A percentile compares a stretch with the other conserved stretches of the same genome.
Conservation (phyloP, 306 rosid species). For the Pachyrhizus erosus region DNA sequence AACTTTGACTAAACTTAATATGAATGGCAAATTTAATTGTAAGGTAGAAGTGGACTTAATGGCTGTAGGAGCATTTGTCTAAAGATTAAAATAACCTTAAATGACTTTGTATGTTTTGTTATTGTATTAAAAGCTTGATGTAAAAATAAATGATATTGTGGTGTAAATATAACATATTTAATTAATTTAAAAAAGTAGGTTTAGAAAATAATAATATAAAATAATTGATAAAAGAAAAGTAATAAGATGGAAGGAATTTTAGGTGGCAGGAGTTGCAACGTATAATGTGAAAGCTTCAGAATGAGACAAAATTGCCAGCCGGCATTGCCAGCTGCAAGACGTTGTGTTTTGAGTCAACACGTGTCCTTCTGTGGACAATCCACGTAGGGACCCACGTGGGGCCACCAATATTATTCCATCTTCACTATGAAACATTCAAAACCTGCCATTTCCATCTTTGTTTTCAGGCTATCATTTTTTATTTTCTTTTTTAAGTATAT, state of each 20-base stretch:
- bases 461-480: not conserved
- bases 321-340: constrained; percentile 53
- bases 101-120: not conserved
- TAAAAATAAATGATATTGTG: too few species aligned
- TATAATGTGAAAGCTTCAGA: not conserved
- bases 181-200: not conserved
- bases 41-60: not conserved
- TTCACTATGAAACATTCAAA: constrained; percentile 17
- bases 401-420: not conserved
- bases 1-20: not conserved
- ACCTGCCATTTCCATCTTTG: not conserved
- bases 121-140: not conserved
- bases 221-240: not conserved
- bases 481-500: too few species aligned
- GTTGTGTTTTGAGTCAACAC: constrained; percentile 27
- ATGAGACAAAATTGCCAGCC: constrained; percentile 57
- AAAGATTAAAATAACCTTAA: not conserved
- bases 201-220: not conserved
- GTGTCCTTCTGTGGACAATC: constrained; percentile 16
- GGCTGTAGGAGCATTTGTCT: not conserved
- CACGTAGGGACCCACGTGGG: not conserved
- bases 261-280: constrained; percentile 43
- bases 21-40: not conserved
- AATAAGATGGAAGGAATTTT: constrained; percentile 21
- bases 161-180: too few species aligned